Conservation (phyloP, 371 early-diverging fungal species). For the Apophysomyces trapeziformis region DNA sequence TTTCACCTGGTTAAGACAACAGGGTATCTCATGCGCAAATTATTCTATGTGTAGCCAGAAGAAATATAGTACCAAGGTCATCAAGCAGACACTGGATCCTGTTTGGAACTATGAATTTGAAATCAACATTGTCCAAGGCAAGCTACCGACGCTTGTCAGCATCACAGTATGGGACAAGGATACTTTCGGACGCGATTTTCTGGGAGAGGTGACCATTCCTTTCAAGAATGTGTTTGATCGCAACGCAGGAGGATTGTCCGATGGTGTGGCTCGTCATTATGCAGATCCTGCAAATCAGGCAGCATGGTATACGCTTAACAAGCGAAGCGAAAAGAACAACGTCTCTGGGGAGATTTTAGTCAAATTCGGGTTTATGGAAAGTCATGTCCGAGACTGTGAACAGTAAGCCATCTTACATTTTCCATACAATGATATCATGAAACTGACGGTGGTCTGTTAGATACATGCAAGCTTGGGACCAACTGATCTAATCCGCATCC, state of each 20-base stretch:
- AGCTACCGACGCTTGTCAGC: conserved; percentile 45
- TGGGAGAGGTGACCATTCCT: conserved; percentile 66
- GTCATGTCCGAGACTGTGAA: conserved; percentile 37
- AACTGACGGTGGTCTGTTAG: neutral
- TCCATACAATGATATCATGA: neutral
- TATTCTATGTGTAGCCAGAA: conserved; percentile 51
- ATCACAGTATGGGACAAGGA: conserved; percentile 67
- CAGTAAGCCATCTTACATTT: conserved; percentile 28
- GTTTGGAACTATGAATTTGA: conserved; percentile 78
- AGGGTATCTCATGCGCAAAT: no score
- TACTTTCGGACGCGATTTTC: conserved; percentile 61
- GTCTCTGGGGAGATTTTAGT: conserved; percentile 47
- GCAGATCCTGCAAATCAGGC: conserved; percentile 55
- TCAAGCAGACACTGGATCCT: conserved; percentile 73
- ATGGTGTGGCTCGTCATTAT: conserved; percentile 52
- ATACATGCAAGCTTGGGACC: conserved; percentile 9
- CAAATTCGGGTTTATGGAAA: conserved; percentile 50
- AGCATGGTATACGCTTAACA: conserved; percentile 38
- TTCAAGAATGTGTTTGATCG: conserved; percentile 61
- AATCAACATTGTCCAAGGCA: conserved; percentile 53
- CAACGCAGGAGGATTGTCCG: conserved; percentile 41
- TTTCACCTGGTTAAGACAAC: no score
- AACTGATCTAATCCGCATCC: neutral
- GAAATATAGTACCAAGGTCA: conserved; percentile 69
- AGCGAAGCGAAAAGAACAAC: conserved; percentile 46